Conservation (phyloP, 148 eudicot genomes). For the Vaccinium vitisidaea region DNA sequence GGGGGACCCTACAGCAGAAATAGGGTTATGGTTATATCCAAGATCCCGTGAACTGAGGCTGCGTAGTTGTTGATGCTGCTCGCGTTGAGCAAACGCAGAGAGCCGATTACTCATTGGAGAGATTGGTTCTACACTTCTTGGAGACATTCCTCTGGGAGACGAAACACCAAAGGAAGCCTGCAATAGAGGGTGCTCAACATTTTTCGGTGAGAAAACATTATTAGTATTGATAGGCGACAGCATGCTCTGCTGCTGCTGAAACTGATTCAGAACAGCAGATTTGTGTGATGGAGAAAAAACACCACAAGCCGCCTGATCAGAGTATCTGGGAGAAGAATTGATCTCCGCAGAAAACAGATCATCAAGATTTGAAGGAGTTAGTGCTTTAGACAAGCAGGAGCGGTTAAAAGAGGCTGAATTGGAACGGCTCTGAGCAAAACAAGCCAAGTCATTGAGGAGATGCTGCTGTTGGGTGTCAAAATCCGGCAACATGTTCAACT, state of each 20-base stretch:
- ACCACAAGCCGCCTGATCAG: slow-evolving; percentile 51
- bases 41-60: slow-evolving; percentile 30
- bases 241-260: slow-evolving; percentile 71
- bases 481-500: slow-evolving; percentile 45
- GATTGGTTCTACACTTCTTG: slow-evolving; percentile 58
- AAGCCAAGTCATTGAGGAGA: slow-evolving; percentile 46
- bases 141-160: slow-evolving; percentile 68
- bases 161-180: slow-evolving; percentile 59
- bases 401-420: slow-evolving; percentile 44
- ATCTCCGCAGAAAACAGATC: slow-evolving; percentile 66
- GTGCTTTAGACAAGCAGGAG: slow-evolving; percentile 45
- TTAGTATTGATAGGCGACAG: slow-evolving; percentile 65
- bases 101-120: slow-evolving; percentile 56
- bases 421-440: slow-evolving; percentile 44
- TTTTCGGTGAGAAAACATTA: slow-evolving; percentile 57
- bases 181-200: slow-evolving; percentile 58
- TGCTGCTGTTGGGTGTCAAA: slow-evolving; percentile 46
- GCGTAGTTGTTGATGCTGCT: slow-evolving; percentile 46
- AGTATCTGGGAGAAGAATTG: slow-evolving; percentile 59
- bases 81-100: slow-evolving; percentile 34
- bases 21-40: slow-evolving; percentile 19
- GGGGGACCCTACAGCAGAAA: slow-evolving; percentile 35
- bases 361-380: slow-evolving; percentile 76
- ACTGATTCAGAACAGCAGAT: slow-evolving; percentile 60
- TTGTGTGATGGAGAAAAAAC: slow-evolving; percentile 74